Base-by-base conservation (phyloP, 1,284 basidiomycete species). In the Uromyces viciae-fabae region DNA sequence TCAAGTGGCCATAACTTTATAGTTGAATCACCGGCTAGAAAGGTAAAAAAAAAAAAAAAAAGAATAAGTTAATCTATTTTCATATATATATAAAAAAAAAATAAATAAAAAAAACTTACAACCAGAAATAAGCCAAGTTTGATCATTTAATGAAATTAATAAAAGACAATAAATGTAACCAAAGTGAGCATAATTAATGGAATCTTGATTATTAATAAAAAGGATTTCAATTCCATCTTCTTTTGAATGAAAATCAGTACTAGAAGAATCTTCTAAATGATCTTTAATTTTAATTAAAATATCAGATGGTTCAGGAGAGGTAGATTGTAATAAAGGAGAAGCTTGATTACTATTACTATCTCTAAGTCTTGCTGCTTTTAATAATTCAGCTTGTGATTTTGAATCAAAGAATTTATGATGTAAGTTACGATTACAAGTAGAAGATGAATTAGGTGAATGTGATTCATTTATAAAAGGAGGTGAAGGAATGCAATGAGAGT, bases 391-490 rank as follows among this genome's bases (percentile, higher is more conserved):
- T 75, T 81, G 79, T 1, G 79, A 81, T 49, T 74, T 36, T 14
- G 79, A 81, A 75, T 81, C 79, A 33, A 81, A 81, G 52, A 81
- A 81, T 68, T 81, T 81, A 62, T 81, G 79, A 73, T 80, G 77
- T 9, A 62, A n/a, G 22, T 60, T 49, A 17, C 75, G 75, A n/a
- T 60, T 49, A 17, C 75, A 62, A 42, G 5, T 14, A 77, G 43
- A 68, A 46, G 46, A 62, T 33, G 36, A 49, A 33, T 75, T 43
- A 33, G 73, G 56, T 49, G 73, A 75, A 33, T n/a, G n/a, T n/a
- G n/a, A n/a, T n/a, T n/a, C n/a, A n/a, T n/a, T n/a, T n/a, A n/a
- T n/a, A n/a, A n/a, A n/a, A 22, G 25, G n/a, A 19, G 73, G 22
- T 62, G 73, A 42, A 64, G 38, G 9, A 74, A 38, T 38, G 22